Base-by-base conservation (phyloP, 106 monocot species). In the Alisma plantagoaquatica region DNA sequence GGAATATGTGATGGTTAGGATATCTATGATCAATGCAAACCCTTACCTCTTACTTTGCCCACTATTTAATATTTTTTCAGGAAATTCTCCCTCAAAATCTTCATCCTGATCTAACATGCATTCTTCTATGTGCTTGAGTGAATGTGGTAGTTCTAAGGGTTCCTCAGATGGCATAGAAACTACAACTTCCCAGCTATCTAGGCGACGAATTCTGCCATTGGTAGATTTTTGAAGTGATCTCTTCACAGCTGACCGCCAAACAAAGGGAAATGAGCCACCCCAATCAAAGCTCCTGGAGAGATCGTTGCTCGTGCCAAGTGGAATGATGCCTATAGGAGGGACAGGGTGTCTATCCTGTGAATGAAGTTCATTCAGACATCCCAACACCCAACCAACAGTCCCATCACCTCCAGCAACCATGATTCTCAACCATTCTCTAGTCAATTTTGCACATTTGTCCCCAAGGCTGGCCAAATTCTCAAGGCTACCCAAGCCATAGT, bases 381-480 rank as follows among this genome's bases (percentile, higher is more conserved):
- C 86, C 29, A 86, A 50, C 9, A 86, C 68, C 86, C 86, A 86
- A 31, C 86, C 86, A 16, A 81, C 77, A 27, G 86, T 86, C 29
- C 86, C 86, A 61, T 86, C 86, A 60, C 86, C 86, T 60, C 86
- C 86, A 25, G 86, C 86, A 65, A 86, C 86, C 86, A 90, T 69
- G 46, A 90, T 22, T 61, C 80, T 80, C 61, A 90, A 43, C 53
- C 61, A 71, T 38, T 90, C 77, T 11, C 89, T 69, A 29, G 74
- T 77, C 26, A 3, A 27, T 48, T 58, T 77, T 49, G 89, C 89
- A 47, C 70, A 57, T 21, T 51, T 33, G 63, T 90, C 83, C 25
- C 89, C 89, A 24, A 63, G 50, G 26, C 61, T 31, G 27, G 83
- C 76, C 76, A 90, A 38, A 23, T 58, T 60, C 70, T 90, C 89